Conservation (phyloP, 208 protist genomes). For the Sergeia podlipaevii region DNA sequence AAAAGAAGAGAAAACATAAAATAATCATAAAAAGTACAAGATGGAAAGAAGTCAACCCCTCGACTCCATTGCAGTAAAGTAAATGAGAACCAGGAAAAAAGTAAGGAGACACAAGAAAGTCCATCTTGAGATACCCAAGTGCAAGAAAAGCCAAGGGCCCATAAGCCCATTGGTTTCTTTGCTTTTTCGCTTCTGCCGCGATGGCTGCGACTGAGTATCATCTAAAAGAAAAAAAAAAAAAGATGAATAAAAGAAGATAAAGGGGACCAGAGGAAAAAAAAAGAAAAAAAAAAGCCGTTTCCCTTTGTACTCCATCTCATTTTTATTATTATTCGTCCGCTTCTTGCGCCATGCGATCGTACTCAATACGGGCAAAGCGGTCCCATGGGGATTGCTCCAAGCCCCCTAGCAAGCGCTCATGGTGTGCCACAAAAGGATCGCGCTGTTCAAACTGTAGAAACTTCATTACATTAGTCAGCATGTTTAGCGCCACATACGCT, state of each 20-base stretch:
- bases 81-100: not conserved
- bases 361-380: constrained; percentile 90
- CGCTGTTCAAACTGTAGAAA: constrained; percentile 93
- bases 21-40: not conserved
- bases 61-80: no score
- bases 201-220: no score
- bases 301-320: constrained; percentile 1
- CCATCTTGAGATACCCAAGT: not conserved
- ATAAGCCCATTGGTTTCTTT: no score
- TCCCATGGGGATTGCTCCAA: constrained; percentile 90
- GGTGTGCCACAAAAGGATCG: constrained; percentile 85
- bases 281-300: constrained; percentile 6
- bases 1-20: constrained; percentile 1
- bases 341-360: constrained; percentile 90
- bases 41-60: no score
- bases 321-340: constrained; percentile 36
- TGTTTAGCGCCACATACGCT: constrained; percentile 87
- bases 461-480: constrained; percentile 92
- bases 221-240: constrained; percentile 12
- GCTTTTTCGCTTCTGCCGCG: no score
- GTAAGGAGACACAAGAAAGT: not conserved
- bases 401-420: constrained; percentile 60
- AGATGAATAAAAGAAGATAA: not conserved
- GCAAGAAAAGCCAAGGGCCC: not conserved
- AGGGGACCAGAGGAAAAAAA: not conserved